Evolutionary conservation across 1,139 yeast species (phyloP).

Genomic region (Debaryomyces sp.): DNA sequence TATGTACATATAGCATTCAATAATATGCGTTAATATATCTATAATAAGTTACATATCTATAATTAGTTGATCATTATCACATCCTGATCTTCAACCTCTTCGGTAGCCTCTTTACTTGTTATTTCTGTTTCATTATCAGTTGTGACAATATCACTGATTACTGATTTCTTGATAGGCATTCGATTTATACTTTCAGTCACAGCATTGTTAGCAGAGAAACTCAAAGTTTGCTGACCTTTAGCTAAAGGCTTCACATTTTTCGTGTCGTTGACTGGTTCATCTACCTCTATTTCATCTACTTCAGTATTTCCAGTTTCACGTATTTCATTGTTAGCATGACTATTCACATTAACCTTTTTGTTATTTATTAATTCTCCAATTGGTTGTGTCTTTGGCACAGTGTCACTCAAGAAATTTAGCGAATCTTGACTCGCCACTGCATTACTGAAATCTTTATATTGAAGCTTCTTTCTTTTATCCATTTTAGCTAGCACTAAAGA

Average conservation of each 20-base stretch:
- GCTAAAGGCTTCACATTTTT: conserved; percentile 18
- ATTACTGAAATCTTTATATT: conserved; percentile 73
- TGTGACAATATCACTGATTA: conserved; percentile 36
- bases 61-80: conserved; percentile 20
- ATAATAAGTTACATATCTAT: conserved; percentile 12
- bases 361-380: conserved; percentile 53
- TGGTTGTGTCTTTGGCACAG: conserved; percentile 65
- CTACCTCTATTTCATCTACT: conserved; percentile 12
- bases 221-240: conserved; percentile 44
- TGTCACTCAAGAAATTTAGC: conserved; percentile 66
- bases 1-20: conserved; percentile 3
- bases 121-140: conserved; percentile 15
- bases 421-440: conserved; percentile 72
- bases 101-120: conserved; percentile 19
- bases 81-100: conserved; percentile 16
- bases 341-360: conserved; percentile 42
- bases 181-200: conserved; percentile 16
- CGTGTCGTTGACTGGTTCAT: conserved; percentile 1
- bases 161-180: conserved; percentile 32
- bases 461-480: conserved; percentile 70
- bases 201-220: conserved; percentile 22
- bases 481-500: conserved; percentile 70
- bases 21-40: neutral
- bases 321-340: conserved; percentile 2
- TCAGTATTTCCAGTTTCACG: conserved; percentile 2